Conservation (phyloP, 2,329 filamentous ascomycete species). For the Orbilia brochopaga region DNA sequence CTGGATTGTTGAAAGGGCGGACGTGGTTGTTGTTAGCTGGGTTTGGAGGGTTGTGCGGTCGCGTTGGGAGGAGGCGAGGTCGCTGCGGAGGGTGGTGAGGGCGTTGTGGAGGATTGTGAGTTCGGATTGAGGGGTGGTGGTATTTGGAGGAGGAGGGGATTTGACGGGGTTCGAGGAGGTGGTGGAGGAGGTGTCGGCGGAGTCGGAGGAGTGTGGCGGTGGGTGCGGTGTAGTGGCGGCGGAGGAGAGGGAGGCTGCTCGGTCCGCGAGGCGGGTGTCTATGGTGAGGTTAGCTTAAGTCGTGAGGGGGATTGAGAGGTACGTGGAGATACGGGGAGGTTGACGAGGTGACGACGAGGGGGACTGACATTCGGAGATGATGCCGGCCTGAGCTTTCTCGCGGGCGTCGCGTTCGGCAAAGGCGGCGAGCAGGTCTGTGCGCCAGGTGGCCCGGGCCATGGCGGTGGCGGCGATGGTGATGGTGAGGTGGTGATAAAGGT, state of each 20-base stretch:
- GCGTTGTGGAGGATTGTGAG: slow-evolving; percentile 53
- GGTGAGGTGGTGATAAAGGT: slow-evolving; percentile 2
- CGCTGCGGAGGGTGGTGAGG: slow-evolving; percentile 53
- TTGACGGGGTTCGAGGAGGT: slow-evolving; percentile 66
- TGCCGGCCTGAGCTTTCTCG: slow-evolving; percentile 52
- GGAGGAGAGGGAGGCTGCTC: slow-evolving; percentile 69
- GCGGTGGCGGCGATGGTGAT: slow-evolving; percentile 2
- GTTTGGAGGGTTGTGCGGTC: slow-evolving; percentile 48
- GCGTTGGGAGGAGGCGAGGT: slow-evolving; percentile 55
- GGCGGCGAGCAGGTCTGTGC: slow-evolving; percentile 50
- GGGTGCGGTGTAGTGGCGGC: slow-evolving; percentile 61
- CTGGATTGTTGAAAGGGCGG: slow-evolving; percentile 63
- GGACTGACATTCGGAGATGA: slow-evolving; percentile 52
- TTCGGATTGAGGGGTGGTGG: slow-evolving; percentile 53
- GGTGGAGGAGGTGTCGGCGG: slow-evolving; percentile 13
- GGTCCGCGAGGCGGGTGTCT: slow-evolving; percentile 72
- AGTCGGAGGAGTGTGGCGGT: slow-evolving; percentile 50
- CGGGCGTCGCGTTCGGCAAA: slow-evolving; percentile 52
- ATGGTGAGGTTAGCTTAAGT: slow-evolving; percentile 25
- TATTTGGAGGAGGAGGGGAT: slow-evolving; percentile 59
- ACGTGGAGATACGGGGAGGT: not conserved
- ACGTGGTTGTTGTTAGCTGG: slow-evolving; percentile 38
- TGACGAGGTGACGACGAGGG: slow-evolving; percentile 6
- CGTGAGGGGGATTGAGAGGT: not conserved
- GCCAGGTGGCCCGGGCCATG: slow-evolving; percentile 48